Base-by-base conservation (phyloP, 2,329 filamentous ascomycete genomes). In the Tricladium varicosporioides region DNA sequence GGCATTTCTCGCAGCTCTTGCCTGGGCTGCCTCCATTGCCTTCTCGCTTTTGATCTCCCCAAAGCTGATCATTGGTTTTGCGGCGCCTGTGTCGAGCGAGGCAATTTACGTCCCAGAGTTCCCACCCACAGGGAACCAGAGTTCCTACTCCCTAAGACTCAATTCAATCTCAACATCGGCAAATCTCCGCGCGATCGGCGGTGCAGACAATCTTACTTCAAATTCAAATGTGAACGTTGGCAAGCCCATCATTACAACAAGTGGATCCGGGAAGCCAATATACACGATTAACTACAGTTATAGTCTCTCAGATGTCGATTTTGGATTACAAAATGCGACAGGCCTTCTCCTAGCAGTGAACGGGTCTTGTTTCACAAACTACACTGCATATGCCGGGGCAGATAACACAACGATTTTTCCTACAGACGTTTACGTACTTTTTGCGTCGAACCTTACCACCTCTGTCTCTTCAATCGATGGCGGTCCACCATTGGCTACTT, bases 351-450 rank as follows among this genome's bases (percentile, higher is more conserved):
- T 70, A 14, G 56, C 58, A 7, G 66, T 70, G 16, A 42, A 33
- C 4, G 68, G 68, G 27, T 65, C 67, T 11, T 70, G 68, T 60
- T 50, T 59, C 33, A 70, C 68, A 15, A 66, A 70, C 43, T 70
- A 70, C 55, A 56, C 52, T 15, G 69, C 67, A 67, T 62, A 59
- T 33, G 42, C 51, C n/a, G 27, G 48, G 7, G 61, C 60, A 8
- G 22, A 32, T 27, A 49, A 32, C 36, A 19, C 8, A 8, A 22
- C 51, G 18, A 44, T 27, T 16, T 42, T 31, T 19, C 45, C 2
- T 15, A 36, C 13, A 8, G 48, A 53, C 15, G 22, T 27, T 31
- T 51, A 58, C 44, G 4, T 22, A 11, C 18, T 40, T 11, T 54
- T 51, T 47, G 31, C 15, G n/a, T 31, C 22, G 11, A 13, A 18